Evolutionary conservation across 345 rosid species (phyloP).

Genomic region (Diplotaxis tenuifolia): DNA sequence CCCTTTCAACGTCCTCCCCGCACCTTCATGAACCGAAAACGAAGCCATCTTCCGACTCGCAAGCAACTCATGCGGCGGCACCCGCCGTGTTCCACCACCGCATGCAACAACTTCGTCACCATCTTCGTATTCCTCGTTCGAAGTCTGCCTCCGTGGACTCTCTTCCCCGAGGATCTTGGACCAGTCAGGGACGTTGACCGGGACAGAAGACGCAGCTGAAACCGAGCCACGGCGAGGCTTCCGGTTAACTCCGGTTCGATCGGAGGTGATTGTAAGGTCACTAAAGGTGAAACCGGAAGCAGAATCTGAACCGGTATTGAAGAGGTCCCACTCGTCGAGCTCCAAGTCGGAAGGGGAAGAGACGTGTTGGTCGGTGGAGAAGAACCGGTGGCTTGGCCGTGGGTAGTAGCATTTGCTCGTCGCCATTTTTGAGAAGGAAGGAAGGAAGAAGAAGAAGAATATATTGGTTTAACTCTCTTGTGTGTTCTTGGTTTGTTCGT

Average conservation of each 20-base stretch:
- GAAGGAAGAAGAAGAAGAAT: slow-evolving; percentile 8
- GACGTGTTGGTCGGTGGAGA: slow-evolving; percentile 23
- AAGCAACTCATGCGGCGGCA: slow-evolving; percentile 88
- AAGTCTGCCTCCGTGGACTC: slow-evolving; percentile 46
- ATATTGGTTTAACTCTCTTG: neutral
- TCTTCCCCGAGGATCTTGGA: slow-evolving; percentile 76
- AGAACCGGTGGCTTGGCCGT: slow-evolving; percentile 62
- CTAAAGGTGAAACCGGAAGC: slow-evolving; percentile 39
- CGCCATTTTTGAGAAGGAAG: slow-evolving; percentile 50
- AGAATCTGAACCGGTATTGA: slow-evolving; percentile 46
- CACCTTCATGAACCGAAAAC: slow-evolving; percentile 92
- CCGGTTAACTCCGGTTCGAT: slow-evolving; percentile 24
- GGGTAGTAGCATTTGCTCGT: slow-evolving; percentile 61
- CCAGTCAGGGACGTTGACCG: slow-evolving; percentile 96
- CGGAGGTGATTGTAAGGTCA: slow-evolving; percentile 15
- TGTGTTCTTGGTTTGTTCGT: neutral
- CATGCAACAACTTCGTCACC: slow-evolving; percentile 39
- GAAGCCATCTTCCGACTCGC: slow-evolving; percentile 83
- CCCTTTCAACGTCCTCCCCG: slow-evolving; percentile 95
- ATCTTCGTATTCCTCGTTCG: slow-evolving; percentile 39
- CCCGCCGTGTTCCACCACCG: slow-evolving; percentile 42
- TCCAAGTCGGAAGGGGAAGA: slow-evolving; percentile 54
- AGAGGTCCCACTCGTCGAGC: slow-evolving; percentile 83
- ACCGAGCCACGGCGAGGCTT: slow-evolving; percentile 14
- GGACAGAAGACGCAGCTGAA: slow-evolving; percentile 46